Evolutionary conservation across 1,284 basidiomycete species (phyloP).

Genomic region (Rhizoctonia solani): DNA sequence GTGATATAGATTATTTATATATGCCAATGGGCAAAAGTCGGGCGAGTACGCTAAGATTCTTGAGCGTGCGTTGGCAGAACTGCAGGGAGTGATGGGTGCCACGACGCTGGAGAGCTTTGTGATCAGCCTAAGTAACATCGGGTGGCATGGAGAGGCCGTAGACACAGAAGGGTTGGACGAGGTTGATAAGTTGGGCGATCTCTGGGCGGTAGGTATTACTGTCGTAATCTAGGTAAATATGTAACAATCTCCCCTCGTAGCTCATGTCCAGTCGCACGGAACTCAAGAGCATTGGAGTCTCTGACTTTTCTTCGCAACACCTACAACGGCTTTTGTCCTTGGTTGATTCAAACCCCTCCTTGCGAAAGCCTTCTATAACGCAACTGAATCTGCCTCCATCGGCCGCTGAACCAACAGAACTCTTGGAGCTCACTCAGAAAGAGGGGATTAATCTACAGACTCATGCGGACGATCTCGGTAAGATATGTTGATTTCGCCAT

Average conservation of each 20-base stretch:
- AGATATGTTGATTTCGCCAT: neutral
- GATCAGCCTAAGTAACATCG: neutral
- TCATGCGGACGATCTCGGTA: constrained; percentile 36
- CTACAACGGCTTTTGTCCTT: constrained; percentile 30
- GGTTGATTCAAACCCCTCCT: constrained; percentile 18
- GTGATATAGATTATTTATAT: constrained; percentile 7
- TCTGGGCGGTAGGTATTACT: constrained; percentile 22
- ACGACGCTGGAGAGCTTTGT: constrained; percentile 18
- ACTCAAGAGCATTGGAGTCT: constrained; percentile 36
- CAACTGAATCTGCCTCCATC: constrained; percentile 37
- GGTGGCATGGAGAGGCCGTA: constrained; percentile 20
- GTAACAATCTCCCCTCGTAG: neutral
- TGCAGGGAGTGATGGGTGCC: neutral
- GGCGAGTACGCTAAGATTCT: constrained; percentile 7
- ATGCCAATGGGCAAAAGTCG: neutral
- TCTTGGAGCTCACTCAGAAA: constrained; percentile 29
- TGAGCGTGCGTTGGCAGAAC: constrained; percentile 12
- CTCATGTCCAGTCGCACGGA: constrained; percentile 12
- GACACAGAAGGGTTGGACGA: constrained; percentile 23
- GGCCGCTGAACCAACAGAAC: constrained; percentile 28
- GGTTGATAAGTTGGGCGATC: constrained; percentile 20
- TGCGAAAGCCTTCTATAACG: constrained; percentile 33
- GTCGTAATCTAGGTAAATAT: neutral
- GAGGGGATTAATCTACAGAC: constrained; percentile 37
- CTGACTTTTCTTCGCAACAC: constrained; percentile 38